A percentile compares a stretch with the other conserved stretches of the same genome.
Conservation (phyloP, 2,329 filamentous ascomycete species). For the Monosporascus ibericus region DNA sequence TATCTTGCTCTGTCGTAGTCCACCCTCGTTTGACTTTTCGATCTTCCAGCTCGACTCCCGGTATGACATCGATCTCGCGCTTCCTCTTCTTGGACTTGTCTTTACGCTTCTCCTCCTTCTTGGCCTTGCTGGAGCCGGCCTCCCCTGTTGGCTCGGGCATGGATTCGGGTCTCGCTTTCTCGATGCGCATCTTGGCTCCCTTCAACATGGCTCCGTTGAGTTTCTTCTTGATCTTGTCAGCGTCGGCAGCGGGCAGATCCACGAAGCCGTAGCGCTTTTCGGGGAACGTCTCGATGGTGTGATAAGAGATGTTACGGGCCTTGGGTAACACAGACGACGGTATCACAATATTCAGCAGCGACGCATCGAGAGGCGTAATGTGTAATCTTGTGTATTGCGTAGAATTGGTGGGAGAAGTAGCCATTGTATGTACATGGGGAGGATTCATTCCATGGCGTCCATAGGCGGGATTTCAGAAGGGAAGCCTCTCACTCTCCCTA, state of each 20-base stretch:
- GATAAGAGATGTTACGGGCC: slow-evolving; percentile 82
- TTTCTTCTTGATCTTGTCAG: slow-evolving; percentile 87
- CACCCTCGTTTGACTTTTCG: slow-evolving; percentile 85
- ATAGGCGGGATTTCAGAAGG: not conserved
- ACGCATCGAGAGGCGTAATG: slow-evolving; percentile 77
- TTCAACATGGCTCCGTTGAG: slow-evolving; percentile 81
- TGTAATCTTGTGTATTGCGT: slow-evolving; percentile 59
- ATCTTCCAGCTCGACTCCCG: slow-evolving; percentile 67
- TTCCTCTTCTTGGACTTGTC: slow-evolving; percentile 46
- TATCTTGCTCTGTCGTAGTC: slow-evolving; percentile 60
- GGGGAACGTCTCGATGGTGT: slow-evolving; percentile 78
- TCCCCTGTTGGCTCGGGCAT: slow-evolving; percentile 32
- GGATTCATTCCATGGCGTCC: not conserved
- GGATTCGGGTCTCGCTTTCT: slow-evolving; percentile 67
- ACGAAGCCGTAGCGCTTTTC: slow-evolving; percentile 88
- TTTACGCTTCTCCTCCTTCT: slow-evolving; percentile 30
- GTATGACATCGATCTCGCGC: slow-evolving; percentile 43
- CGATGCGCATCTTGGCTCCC: slow-evolving; percentile 77
- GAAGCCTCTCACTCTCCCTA: not conserved
- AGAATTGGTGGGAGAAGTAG: slow-evolving; percentile 7
- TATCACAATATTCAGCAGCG: slow-evolving; percentile 67
- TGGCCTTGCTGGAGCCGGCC: slow-evolving; percentile 24
- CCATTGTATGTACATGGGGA: not conserved
- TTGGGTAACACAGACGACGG: slow-evolving; percentile 58
- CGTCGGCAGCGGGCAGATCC: slow-evolving; percentile 73